A percentile compares a stretch with the other conserved stretches of the same genome.
Evolutionary conservation across 2,329 filamentous ascomycete species (phyloP).

Genomic region (Periconia macrospinosa): DNA sequence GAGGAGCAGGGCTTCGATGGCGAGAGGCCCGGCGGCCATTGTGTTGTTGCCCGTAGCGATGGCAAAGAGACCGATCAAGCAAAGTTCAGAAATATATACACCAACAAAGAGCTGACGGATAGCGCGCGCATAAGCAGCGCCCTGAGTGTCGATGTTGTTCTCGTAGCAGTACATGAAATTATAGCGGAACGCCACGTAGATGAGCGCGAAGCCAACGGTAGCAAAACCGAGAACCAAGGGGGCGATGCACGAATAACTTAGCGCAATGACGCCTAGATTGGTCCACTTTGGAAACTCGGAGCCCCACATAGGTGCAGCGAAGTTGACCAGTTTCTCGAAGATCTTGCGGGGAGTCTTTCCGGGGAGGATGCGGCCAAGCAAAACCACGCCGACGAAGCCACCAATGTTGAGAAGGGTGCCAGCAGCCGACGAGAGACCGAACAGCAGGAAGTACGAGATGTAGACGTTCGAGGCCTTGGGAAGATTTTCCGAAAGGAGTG

Average conservation of each 20-base stretch:
- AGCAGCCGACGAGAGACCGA: constrained; percentile 58
- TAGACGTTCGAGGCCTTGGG: constrained; percentile 93
- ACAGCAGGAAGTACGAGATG: constrained; percentile 90
- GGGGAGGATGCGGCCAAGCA: constrained; percentile 68
- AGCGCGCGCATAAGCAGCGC: constrained; percentile 50
- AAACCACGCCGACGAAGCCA: constrained; percentile 78
- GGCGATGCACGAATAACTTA: constrained; percentile 53
- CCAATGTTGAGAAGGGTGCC: constrained; percentile 71
- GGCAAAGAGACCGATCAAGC: constrained; percentile 51
- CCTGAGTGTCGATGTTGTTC: constrained; percentile 51
- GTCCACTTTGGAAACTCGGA: constrained; percentile 52
- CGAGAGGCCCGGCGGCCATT: constrained; percentile 45
- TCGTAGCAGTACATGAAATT: constrained; percentile 54
- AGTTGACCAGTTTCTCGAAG: constrained; percentile 47
- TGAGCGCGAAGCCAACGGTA: constrained; percentile 46
- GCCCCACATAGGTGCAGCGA: constrained; percentile 49
- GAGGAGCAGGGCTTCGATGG: constrained; percentile 47
- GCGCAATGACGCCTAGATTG: constrained; percentile 48
- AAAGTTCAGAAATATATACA: constrained; percentile 52
- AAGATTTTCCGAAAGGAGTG: constrained; percentile 70
- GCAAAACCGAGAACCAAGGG: constrained; percentile 52
- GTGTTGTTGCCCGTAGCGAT: constrained; percentile 40
- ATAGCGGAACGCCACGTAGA: constrained; percentile 54
- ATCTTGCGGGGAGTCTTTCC: constrained; percentile 51
- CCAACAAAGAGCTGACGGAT: constrained; percentile 52